Percentiles rank a stretch among this genome's conserved stretches.
Evolutionary conservation across 306 rosid genomes (phyloP).

Genomic region (Biancaea sappan): DNA sequence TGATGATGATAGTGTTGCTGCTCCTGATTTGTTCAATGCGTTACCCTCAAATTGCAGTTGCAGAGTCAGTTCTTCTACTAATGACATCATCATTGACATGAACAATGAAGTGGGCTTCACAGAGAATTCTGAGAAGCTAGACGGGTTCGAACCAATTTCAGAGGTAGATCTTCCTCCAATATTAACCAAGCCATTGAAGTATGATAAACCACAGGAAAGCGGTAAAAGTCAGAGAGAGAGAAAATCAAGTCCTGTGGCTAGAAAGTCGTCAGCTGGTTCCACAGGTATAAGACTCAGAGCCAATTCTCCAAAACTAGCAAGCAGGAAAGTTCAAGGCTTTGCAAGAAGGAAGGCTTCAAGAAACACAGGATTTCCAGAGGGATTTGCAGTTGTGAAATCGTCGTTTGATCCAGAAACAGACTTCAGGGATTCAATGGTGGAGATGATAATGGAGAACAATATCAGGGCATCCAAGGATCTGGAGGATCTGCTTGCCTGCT

Average conservation of each 20-base stretch:
- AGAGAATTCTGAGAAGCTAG: constrained; percentile 45
- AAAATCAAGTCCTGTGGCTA: constrained; percentile 24
- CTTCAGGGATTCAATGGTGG: constrained; percentile 88
- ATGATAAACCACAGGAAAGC: constrained; percentile 48
- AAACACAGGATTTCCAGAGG: constrained; percentile 58
- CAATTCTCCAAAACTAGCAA: constrained; percentile 70
- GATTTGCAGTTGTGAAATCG: constrained; percentile 80
- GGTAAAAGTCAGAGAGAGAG: constrained; percentile 41
- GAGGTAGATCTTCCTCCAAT: constrained; percentile 64
- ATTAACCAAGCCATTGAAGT: constrained; percentile 55
- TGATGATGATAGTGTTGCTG: constrained; percentile 41
- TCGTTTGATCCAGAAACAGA: constrained; percentile 81
- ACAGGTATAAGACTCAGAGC: constrained; percentile 66
- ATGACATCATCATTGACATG: constrained; percentile 81
- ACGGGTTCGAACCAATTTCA: constrained; percentile 52
- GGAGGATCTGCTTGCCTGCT: constrained; percentile 92
- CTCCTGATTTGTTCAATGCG: constrained; percentile 54
- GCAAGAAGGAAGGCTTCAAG: constrained; percentile 51
- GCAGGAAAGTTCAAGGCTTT: constrained; percentile 55
- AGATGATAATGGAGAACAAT: constrained; percentile 89
- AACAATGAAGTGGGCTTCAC: constrained; percentile 45
- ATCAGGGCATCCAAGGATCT: constrained; percentile 72
- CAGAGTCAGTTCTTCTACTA: constrained; percentile 72
- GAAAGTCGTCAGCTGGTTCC: constrained; percentile 47
- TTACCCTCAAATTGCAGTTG: constrained; percentile 53